Base-by-base conservation (phyloP, 2,329 filamentous ascomycete species). In the Sporothrix brasiliensis region DNA sequence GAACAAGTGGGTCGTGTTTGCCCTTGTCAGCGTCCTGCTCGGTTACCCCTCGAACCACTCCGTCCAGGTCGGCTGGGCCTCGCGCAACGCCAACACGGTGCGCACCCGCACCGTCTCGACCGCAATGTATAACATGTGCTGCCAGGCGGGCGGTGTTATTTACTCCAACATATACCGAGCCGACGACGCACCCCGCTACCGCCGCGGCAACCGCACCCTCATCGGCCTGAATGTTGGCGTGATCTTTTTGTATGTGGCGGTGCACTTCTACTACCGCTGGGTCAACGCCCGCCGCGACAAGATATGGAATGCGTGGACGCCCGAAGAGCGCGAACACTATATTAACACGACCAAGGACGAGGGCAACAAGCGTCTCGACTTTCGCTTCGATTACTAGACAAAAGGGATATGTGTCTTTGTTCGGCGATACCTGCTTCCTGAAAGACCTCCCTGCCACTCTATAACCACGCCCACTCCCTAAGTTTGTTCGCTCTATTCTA, bases 51-150 rank as follows among this genome's bases (percentile, higher is more conserved):
- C 76, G 54, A 78, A 81, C 2, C 83, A 86, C 71, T 80, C 83
- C 0, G 83, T 85, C 47, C 81, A 84, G 52, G 83, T 84, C 4
- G 81, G 76, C 21, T 85, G 83, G 81, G 82, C 80, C 73, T 83
- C 81, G 1, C 80, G 86, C 66, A 91, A 91, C 75, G 85, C 87
- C 2, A 88, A 88, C 73, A 83, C 84, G 1, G 87, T 91, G 10
- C 82, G 88, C 11, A 87, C 86, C 6, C 81, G 88, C 11, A 87
- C 88, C 1, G 87, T 91, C 1, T 86, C 87, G 0, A 85, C 87
- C 0, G 88, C 87, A 0, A 78, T 87, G n/a, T 90, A 90, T 77
- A 90, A 90, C 75, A 85, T 85, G 82, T 81, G 78, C 39, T 80
- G 82, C 2, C 83, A 85, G 73, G 78, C 80, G 0, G 78, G 79